Conservation (phyloP, 148 eudicot genomes). For the Cornus controversa region DNA sequence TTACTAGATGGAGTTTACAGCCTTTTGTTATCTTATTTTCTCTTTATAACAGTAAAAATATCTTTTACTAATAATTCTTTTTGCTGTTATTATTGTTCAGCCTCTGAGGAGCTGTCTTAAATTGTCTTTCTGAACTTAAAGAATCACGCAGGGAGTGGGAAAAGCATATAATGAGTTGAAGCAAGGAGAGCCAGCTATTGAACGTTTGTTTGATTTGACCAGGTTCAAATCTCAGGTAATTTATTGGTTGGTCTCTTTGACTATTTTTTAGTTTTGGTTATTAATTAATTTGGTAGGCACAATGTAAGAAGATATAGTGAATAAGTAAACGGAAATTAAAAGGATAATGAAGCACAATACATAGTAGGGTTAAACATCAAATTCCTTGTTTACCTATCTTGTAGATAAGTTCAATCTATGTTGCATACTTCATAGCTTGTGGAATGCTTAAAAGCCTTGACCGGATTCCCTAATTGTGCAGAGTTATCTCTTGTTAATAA, state of each 20-base stretch:
- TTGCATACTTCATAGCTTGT: background rate
- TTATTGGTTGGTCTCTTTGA: slow-evolving; percentile 5
- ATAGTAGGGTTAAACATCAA: background rate
- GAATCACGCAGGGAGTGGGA: slow-evolving; percentile 77
- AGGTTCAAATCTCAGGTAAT: slow-evolving; percentile 63
- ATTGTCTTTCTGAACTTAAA: slow-evolving; percentile 32
- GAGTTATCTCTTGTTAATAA: slow-evolving; percentile 9
- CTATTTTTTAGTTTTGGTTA: background rate
- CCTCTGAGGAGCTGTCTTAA: slow-evolving; percentile 26
- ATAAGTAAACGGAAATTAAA: too few species aligned
- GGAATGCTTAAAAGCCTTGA: background rate
- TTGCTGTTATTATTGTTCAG: slow-evolving; percentile 23
- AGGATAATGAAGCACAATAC: background rate
- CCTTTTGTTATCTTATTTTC: background rate
- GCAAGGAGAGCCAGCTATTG: slow-evolving; percentile 96
- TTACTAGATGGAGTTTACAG: background rate
- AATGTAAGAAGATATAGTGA: background rate
- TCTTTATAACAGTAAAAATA: background rate
- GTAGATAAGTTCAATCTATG: background rate
- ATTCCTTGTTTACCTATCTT: background rate
- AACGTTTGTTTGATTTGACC: slow-evolving; percentile 82
- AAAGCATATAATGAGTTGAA: slow-evolving; percentile 95
- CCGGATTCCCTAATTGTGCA: background rate
- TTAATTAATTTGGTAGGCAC: background rate
- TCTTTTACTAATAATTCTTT: slow-evolving; percentile 15